Evolutionary conservation across 495 filamentous ascomycete genomes (phyloP).

Genomic region (Aspergillus indologenus): DNA sequence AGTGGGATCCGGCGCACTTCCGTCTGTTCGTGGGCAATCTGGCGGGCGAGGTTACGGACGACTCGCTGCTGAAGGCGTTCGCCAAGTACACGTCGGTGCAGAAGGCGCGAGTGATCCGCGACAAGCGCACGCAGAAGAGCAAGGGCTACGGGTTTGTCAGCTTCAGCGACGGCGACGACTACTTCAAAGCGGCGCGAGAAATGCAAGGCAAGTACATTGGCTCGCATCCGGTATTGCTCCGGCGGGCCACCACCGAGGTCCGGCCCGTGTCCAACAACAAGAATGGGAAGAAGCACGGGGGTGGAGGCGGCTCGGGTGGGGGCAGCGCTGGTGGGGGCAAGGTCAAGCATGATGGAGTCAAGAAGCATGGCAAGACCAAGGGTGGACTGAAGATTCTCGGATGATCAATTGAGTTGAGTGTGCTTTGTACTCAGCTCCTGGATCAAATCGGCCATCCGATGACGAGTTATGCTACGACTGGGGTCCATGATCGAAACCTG

Average conservation of each 20-base stretch:
- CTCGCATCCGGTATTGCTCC: conserved; percentile 83
- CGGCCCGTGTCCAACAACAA: conserved; percentile 57
- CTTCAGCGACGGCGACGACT: conserved; percentile 92
- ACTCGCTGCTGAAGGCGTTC: conserved; percentile 91
- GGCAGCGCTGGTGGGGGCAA: conserved; percentile 32
- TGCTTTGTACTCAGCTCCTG: no score
- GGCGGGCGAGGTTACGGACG: conserved; percentile 97
- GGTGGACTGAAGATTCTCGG: conserved; percentile 75
- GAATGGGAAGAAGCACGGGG: conserved; percentile 44
- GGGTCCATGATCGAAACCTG: not conserved
- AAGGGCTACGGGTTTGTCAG: conserved; percentile 96
- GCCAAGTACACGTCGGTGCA: conserved; percentile 80
- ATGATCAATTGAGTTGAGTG: conserved; percentile 40
- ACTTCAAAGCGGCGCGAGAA: conserved; percentile 89
- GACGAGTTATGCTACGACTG: not conserved
- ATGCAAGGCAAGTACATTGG: conserved; percentile 99
- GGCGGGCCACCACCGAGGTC: conserved; percentile 87
- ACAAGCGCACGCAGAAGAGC: conserved; percentile 92
- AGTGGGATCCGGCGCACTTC: conserved; percentile 96
- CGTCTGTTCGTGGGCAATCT: conserved; percentile 95
- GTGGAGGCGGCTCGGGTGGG: conserved; percentile 33
- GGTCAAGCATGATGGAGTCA: conserved; percentile 63
- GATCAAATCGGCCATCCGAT: no score
- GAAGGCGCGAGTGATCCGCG: conserved; percentile 91
- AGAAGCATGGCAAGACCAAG: conserved; percentile 76